These are phyloP conservation scores for Pythium aristosporum DNA, from an alignment of 352 stramenopile species.

Conservation along the genomic window DNA sequence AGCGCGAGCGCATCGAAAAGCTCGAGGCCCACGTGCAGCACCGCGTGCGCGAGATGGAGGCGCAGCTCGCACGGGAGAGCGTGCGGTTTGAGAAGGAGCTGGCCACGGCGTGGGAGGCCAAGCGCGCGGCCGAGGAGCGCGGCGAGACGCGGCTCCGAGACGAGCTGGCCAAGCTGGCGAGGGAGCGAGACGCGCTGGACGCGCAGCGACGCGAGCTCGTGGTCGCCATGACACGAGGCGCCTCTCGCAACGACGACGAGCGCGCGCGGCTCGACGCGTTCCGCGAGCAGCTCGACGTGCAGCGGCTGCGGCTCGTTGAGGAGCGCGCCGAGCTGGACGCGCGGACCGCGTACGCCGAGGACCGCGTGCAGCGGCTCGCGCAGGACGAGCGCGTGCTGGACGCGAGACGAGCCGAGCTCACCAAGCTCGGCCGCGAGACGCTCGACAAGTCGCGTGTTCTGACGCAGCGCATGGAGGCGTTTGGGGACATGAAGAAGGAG, in stretches of 20 bases:
- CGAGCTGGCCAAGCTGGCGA: slow-evolving; percentile 60
- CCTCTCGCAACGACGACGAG: slow-evolving; percentile 64
- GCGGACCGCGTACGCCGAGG: slow-evolving; percentile 41
- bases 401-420: slow-evolving; percentile 49
- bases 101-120: slow-evolving; percentile 32
- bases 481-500: slow-evolving; percentile 35
- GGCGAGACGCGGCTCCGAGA: slow-evolving; percentile 62
- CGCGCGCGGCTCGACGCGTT: slow-evolving; percentile 60
- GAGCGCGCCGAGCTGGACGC: slow-evolving; percentile 58
- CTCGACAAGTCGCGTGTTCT: slow-evolving; percentile 57
- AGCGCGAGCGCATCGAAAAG: slow-evolving; percentile 67
- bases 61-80: slow-evolving; percentile 38
- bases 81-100: slow-evolving; percentile 44
- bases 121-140: slow-evolving; percentile 48
- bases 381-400: slow-evolving; percentile 48
- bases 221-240: slow-evolving; percentile 45
- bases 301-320: slow-evolving; percentile 54
- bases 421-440: slow-evolving; percentile 58
- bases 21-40: slow-evolving; percentile 49
- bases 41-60: slow-evolving; percentile 59
- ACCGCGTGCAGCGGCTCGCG: slow-evolving; percentile 48
- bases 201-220: slow-evolving; percentile 71
- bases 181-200: slow-evolving; percentile 71
- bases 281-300: slow-evolving; percentile 55
- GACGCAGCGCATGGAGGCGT: slow-evolving; percentile 38